Evolutionary conservation across 148 eudicot genomes (phyloP), one percentile per base, ranked within the genome.

Genomic region (Bassia scoparia): DNA sequence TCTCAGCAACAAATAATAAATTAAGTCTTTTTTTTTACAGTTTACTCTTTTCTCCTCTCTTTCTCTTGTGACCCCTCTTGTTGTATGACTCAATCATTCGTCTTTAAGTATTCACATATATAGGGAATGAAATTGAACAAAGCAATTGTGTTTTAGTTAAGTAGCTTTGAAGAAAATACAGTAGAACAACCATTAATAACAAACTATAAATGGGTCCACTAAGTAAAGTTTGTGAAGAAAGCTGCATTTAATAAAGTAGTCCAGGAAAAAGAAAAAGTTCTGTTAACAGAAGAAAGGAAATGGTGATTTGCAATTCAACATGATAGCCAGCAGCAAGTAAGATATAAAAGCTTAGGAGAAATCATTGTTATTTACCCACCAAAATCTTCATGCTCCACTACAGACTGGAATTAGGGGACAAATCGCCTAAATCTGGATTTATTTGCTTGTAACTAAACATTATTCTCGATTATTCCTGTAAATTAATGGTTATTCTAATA

Each of bases 351-450:
- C 21, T 13, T 26, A 66, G 43, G 31, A 2, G 2, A 29, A 43
- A 66, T 66, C n/a, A 66, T 66, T 66, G 53, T 27, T 66, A 5
- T 6, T 38, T n/a, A n/a, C 69, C 69, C 69, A 66, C 69, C 53
- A 66, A 43, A 38, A 23, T 8, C 53, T 10, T 52, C 34, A 66
- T 66, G 69, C 69, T n/a, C 69, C 68, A 43, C 69, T 66, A n/a
- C 52, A 66, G 52, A 66, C 33, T 66, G 69, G 52, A 66, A 43
- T 43, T 43, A 24, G 21, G 33, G 33, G 34, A 43, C 69, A 44
- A 66, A 66, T 66, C 34, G 34, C 69, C 31, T 24, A 26, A 43
- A 12, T 23, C 16, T 3, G 53, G 31, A 37, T 65, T 41, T n/a
- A 65, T 23, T 65, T 65, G 66, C 43, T 61, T 60, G 3, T 17